phyloP scores from a whole-genome alignment of 257 asterid species.

The Fraxinus cuspidata region DNA sequence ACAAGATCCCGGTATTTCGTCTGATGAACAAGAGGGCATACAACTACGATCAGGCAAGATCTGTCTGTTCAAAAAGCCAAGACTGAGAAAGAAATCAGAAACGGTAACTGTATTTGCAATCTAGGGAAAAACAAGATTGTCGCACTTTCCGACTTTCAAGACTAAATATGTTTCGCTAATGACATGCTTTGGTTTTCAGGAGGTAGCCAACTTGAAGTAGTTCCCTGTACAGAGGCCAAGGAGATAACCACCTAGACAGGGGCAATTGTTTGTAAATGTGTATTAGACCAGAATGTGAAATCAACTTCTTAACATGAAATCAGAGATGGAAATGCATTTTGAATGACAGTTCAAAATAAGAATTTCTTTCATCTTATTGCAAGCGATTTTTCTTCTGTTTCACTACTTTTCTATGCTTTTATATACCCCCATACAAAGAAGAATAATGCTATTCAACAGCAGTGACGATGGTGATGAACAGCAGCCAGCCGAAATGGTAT shows the following conservation, averaged over 20 bases:
- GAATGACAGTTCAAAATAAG: neutral
- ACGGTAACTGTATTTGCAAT: constrained; percentile 9
- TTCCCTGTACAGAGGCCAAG: constrained; percentile 33
- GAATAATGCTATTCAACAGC: no score
- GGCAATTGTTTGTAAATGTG: no score
- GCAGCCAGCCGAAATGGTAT: no score
- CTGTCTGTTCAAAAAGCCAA: no score
- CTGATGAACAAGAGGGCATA: constrained; percentile 14
- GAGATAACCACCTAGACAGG: constrained; percentile 28
- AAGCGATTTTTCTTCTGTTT: neutral
- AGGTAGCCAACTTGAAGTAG: constrained; percentile 31
- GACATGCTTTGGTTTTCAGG: constrained; percentile 20
- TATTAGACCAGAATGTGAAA: neutral
- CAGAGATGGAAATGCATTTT: neutral
- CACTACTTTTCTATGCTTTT: neutral
- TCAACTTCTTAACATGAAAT: no score
- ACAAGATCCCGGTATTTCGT: constrained; percentile 1
- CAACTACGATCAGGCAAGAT: constrained; percentile 15
- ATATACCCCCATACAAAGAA: neutral
- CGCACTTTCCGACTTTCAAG: constrained; percentile 16
- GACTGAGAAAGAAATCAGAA: constrained; percentile 17
- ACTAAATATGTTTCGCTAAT: constrained; percentile 2
- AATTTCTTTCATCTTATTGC: neutral
- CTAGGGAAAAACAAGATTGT: constrained; percentile 19
- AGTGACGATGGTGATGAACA: no score